Evolutionary conservation across 2,329 filamentous ascomycete species (phyloP).

Genomic region (Aspergillus quadrilineatus): DNA sequence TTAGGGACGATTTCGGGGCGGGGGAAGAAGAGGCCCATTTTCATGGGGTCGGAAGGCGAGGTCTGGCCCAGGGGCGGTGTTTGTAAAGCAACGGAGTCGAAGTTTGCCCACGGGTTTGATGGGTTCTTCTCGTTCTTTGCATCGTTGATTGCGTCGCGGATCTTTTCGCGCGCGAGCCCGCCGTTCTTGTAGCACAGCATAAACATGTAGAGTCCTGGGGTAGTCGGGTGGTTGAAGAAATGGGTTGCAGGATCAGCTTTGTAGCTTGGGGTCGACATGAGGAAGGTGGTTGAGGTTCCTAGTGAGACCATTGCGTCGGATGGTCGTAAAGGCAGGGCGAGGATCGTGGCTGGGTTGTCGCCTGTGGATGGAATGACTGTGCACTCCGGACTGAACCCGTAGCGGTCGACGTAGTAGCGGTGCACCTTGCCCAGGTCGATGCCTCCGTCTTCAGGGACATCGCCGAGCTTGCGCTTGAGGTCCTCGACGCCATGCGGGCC

Average conservation of each 20-base stretch:
- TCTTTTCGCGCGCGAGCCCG: slow-evolving; percentile 83
- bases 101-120: slow-evolving; percentile 69
- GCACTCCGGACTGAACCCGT: slow-evolving; percentile 74
- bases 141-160: slow-evolving; percentile 75
- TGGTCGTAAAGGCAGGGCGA: slow-evolving; percentile 80
- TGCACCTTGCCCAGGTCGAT: slow-evolving; percentile 73
- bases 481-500: slow-evolving; percentile 62
- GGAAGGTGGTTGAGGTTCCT: slow-evolving; percentile 92
- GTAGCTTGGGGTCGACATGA: slow-evolving; percentile 94
- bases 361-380: slow-evolving; percentile 84
- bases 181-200: slow-evolving; percentile 99
- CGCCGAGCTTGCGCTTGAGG: slow-evolving; percentile 75
- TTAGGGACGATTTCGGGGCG: slow-evolving; percentile 96
- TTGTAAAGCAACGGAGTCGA: slow-evolving; percentile 70
- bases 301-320: slow-evolving; percentile 93
- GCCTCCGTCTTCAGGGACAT: slow-evolving; percentile 77
- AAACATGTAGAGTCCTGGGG: slow-evolving; percentile 92
- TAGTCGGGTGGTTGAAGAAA: slow-evolving; percentile 97
- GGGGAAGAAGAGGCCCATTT: slow-evolving; percentile 91
- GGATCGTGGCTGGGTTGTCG: slow-evolving; percentile 93
- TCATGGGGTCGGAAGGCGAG: slow-evolving; percentile 60
- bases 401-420: slow-evolving; percentile 73
- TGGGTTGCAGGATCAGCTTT: slow-evolving; percentile 87
- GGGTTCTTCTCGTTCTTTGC: slow-evolving; percentile 43
- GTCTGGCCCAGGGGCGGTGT: slow-evolving; percentile 68